phyloP scores from a whole-genome alignment of 23 red algal species.

The Agarophyton chilense region DNA sequence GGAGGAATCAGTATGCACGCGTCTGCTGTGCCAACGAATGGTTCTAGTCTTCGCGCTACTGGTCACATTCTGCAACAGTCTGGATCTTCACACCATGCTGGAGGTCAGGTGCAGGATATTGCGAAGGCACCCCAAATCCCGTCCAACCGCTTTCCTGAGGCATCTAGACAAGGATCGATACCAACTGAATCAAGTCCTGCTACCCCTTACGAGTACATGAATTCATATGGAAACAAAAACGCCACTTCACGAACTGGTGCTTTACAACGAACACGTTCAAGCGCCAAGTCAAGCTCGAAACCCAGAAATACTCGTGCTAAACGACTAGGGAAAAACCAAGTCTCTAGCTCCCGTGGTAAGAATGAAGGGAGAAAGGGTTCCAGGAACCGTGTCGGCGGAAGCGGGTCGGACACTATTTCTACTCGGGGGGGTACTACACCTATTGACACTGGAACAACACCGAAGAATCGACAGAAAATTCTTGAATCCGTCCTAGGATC shows the following conservation, averaged over 20 bases:
- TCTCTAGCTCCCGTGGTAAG: neutral
- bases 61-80: neutral
- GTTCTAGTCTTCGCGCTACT: neutral
- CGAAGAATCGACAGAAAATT: slow-evolving; percentile 58
- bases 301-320: neutral
- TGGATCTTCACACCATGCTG: neutral
- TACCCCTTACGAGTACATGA: neutral
- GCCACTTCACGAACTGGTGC: neutral
- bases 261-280: neutral
- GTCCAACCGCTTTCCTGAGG: neutral
- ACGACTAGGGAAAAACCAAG: neutral
- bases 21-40: neutral
- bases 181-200: neutral
- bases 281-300: neutral
- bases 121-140: neutral
- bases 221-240: neutral
- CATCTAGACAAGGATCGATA: neutral
- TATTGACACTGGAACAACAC: slow-evolving; percentile 11
- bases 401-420: neutral
- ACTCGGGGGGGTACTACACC: neutral
- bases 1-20: neutral
- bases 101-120: neutral
- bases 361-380: neutral
- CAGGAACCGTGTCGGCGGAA: neutral
- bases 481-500: slow-evolving; percentile 42